Conservation (phyloP, 805 yeast species). For the Candida xyloterini region DNA sequence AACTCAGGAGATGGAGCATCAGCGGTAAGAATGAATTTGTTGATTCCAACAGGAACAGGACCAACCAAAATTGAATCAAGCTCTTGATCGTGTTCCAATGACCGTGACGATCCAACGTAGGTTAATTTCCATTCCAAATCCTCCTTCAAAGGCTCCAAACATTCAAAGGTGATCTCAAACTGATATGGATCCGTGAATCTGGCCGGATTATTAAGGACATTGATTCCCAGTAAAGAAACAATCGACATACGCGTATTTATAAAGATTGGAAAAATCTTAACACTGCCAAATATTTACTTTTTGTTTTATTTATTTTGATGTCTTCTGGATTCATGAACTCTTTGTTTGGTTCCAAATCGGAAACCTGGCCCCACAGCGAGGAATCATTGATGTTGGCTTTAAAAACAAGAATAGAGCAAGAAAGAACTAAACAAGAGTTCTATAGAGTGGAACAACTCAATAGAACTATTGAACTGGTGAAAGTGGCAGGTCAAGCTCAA, state of each 20-base stretch:
- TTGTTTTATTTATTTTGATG: neutral
- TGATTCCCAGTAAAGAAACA: conserved; percentile 86
- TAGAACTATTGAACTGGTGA: conserved; percentile 58
- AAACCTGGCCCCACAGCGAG: conserved; percentile 55
- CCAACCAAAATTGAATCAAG: conserved; percentile 96
- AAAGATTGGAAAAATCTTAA: neutral
- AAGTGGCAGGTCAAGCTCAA: conserved; percentile 55
- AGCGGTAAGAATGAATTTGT: conserved; percentile 87
- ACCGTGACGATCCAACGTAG: conserved; percentile 93
- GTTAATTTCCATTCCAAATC: conserved; percentile 97
- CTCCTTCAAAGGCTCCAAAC: conserved; percentile 85
- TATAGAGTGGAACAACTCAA: conserved; percentile 62
- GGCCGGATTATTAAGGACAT: conserved; percentile 93
- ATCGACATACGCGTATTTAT: conserved; percentile 63
- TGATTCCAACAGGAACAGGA: conserved; percentile 96
- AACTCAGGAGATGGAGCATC: conserved; percentile 96
- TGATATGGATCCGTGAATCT: conserved; percentile 90
- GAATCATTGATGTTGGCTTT: conserved; percentile 57
- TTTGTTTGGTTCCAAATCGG: conserved; percentile 52
- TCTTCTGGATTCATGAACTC: conserved; percentile 38
- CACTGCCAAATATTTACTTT: neutral
- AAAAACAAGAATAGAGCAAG: conserved; percentile 65
- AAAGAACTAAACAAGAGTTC: conserved; percentile 76
- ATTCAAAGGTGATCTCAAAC: conserved; percentile 96
- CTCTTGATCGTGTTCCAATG: conserved; percentile 95